Base-by-base conservation (phyloP, 148 eudicot genomes). In the Arbutus unedo region DNA sequence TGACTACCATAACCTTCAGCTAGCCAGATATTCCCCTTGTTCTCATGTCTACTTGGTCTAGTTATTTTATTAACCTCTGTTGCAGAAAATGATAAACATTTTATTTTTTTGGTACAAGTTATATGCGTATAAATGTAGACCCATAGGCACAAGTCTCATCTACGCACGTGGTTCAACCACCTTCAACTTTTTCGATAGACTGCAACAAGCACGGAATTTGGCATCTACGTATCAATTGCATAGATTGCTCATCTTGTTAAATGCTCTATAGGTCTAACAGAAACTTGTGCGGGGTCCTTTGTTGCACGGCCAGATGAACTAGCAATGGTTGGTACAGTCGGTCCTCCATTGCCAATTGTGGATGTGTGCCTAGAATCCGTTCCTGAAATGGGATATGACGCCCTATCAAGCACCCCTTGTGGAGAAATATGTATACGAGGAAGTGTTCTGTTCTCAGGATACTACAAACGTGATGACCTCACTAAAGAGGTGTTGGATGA, bases 321-420 rank as follows among this genome's bases (percentile, higher is more conserved):
- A 84, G 57, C 82, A 79, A 91, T 92, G 98, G 87, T 93, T 48
- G 96, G 98, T 59, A 94, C 98, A n/a, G 98, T 94, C 16, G 98
- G 98, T 25, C 96, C 98, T 57, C 98, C 98, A 74, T 72, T 89
- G 77, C 96, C 98, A 68, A 89, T 85, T 64, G 94, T 92, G 50
- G 98, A 95, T 41, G 91, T 93, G 68, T 91, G 98, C 83, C 87
- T 95, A 74, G 95, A 91, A 86, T 95, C 98, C 4, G 98, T 95
- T 38, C 98, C 98, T 56, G 98, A 93, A 49, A 93, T 95, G 98
- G 95, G 88, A n/a, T 95, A 95, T 45, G 92, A 95, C 86, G 98
- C 98, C 81, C 90, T 94, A 80, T 88, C 96, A 45, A 86, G 81
- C 72, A 82, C 85, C 44, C 96, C 98, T n/a, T 89, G 98, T 0